Percentiles rank a stretch among this genome's conserved stretches.
Conservation (phyloP, 441 rosid species). For the Adansonia grandidieri region DNA sequence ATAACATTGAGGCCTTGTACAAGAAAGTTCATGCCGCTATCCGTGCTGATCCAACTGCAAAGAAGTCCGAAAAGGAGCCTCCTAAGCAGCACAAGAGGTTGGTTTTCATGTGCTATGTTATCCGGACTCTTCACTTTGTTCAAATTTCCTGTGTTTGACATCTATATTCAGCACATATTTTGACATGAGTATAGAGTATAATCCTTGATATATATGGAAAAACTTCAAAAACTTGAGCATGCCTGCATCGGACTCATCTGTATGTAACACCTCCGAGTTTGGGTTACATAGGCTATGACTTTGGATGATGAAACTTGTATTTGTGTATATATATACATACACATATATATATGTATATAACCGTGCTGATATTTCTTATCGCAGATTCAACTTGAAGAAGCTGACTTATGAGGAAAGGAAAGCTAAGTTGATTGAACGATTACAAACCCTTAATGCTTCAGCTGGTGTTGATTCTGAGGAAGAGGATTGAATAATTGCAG, state of each 20-base stretch:
- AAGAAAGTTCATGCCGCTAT: slow-evolving; percentile 5
- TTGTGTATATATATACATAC: neutral
- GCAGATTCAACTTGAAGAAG: slow-evolving; percentile 11
- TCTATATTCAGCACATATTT: neutral
- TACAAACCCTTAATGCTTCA: neutral
- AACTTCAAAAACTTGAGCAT: no score
- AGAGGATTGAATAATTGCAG: neutral
- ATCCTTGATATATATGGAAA: no score
- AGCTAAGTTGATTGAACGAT: slow-evolving; percentile 4
- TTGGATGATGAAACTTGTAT: neutral
- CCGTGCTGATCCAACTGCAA: neutral
- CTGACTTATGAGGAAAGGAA: neutral
- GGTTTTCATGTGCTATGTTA: neutral
- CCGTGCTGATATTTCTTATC: neutral
- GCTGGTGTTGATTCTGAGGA: slow-evolving; percentile 4
- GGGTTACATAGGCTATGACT: no score
- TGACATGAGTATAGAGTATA: neutral
- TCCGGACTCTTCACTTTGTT: neutral
- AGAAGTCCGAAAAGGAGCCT: neutral
- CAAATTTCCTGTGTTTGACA: neutral
- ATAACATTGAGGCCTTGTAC: neutral
- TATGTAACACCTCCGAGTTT: no score
- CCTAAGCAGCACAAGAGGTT: slow-evolving; percentile 15
- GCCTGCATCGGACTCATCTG: no score
- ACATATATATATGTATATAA: neutral